Base-by-base conservation (phyloP, 2,329 filamentous ascomycete species). In the Colletotrichum tanaceti region DNA sequence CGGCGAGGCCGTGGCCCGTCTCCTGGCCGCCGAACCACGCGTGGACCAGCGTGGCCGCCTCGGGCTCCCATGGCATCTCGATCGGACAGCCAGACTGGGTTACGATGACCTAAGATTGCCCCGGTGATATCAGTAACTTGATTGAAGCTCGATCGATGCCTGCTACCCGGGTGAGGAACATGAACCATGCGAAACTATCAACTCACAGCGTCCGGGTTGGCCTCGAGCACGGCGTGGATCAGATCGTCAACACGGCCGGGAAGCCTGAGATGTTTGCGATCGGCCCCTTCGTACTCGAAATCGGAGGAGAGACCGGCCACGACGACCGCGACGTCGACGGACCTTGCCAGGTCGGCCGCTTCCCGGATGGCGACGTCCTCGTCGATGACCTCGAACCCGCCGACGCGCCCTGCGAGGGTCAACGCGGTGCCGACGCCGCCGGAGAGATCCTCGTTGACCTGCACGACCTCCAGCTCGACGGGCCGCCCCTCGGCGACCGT, bases 21-120 rank as follows among this genome's bases (percentile, higher is more conserved):
- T 96, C 93, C 74, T 96, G 93, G n/a, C 93, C 93, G 69, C 92
- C 91, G 74, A 94, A 96, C 92, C 92, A 96, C 9, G 92, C 92
- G 74, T 95, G 91, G 1, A 94, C 75, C 1, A 94, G 81, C 2
- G 89, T 87, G 9, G 79, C 77, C 2, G 87, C 86, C 39, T 84
- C 78, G 18, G 81, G 76, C 1, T 87, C 82, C 90, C 90, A 93
- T 0, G 91, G 90, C 89, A 93, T 90, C 63, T 86, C 84, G 28
- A 92, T 86, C 0, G 92, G 92, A 0, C 91, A 93, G 43, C 92
- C 93, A 0, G 91, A 93, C 73, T 94, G 92, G 75, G 93, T 89
- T 1, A 94, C 90, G 1, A 96, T 87, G 1, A 89, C 82, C 20
- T 68, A 44, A 20, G 0, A n/a, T n/a, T 10, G 3, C 24, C 4